phyloP scores from a whole-genome alignment of 1,284 basidiomycete species.

The Ganoderma meredithae region DNA sequence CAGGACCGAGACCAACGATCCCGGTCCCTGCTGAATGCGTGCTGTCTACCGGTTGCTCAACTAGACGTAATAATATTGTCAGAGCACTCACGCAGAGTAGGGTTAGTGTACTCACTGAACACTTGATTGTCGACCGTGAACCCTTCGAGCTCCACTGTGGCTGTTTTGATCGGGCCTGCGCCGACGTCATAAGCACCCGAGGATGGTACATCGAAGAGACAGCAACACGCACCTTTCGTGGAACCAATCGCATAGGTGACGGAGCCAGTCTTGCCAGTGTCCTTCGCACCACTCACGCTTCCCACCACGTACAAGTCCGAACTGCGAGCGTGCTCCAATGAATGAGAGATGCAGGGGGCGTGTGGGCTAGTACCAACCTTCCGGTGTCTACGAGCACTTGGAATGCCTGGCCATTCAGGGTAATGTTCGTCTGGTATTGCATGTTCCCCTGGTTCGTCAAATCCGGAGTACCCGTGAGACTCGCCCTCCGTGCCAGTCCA shows the following conservation, averaged over 20 bases:
- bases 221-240: slow-evolving; percentile 49
- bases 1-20: slow-evolving; percentile 50
- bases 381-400: slow-evolving; percentile 70
- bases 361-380: slow-evolving; percentile 50
- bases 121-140: slow-evolving; percentile 64
- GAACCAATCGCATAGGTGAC: slow-evolving; percentile 61
- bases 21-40: slow-evolving; percentile 40
- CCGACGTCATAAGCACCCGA: slow-evolving; percentile 3
- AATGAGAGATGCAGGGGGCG: background rate
- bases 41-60: slow-evolving; percentile 37
- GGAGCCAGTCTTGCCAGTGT: slow-evolving; percentile 50
- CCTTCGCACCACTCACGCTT: slow-evolving; percentile 48
- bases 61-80: slow-evolving; percentile 22
- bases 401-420: slow-evolving; percentile 56
- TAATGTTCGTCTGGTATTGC: slow-evolving; percentile 60
- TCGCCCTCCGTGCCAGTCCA: slow-evolving; percentile 33
- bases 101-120: slow-evolving; percentile 56
- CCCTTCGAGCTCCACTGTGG: slow-evolving; percentile 59
- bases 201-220: background rate
- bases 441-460: slow-evolving; percentile 54
- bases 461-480: slow-evolving; percentile 33
- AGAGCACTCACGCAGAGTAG: background rate
- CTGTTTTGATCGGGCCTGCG: slow-evolving; percentile 60
- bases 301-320: slow-evolving; percentile 69
- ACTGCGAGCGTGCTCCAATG: slow-evolving; percentile 38